Evolutionary conservation across 2,329 filamentous ascomycete species (phyloP), one percentile per base, ranked within the genome.

Genomic region (Pseudofabraea citricarpa): DNA sequence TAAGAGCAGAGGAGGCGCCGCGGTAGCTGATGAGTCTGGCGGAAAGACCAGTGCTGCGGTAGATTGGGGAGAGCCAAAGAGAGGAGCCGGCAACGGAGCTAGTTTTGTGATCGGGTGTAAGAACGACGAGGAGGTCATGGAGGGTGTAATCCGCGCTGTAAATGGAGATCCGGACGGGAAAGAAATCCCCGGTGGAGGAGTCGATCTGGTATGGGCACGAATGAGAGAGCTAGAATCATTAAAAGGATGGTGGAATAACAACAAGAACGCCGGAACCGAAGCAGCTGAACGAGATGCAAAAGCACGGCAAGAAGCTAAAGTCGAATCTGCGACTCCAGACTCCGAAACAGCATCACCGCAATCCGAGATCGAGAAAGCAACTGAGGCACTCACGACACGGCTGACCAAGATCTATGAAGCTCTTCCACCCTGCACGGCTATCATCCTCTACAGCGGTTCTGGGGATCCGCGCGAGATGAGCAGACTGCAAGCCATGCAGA

Each of bases 41-140:
- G 76, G 76, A 50, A 83, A 83, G 62, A 79, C 74, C 1, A 85
- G 82, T 46, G 87, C 85, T 2, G 80, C 94, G 23, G 76, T 97
- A 18, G 93, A 98, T 65, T 95, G 91, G 85, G 91, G 90, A 40
- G 85, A 90, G 47, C 86, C 87, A 12, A 75, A 74, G 15, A 75
- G 75, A 56, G 78, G 77, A 13, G 69, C 72, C 5, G 77, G 77
- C 38, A 71, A 67, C 35, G 75, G 75, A 33, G 77, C 80, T 4
- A 78, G 71, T 4, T 67, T 75, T 49, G 67, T 73, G 26, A 72
- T 84, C 32, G 73, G 73, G 13, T 83, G 80, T 60, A 66, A 64
- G 32, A 74, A 70, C 33, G 80, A 84, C 59, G 75, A 79, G 27
- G 77, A 83, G 12, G 76, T 79, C 10, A 65, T 71, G 29, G 60